Conservation (phyloP, 73 alveolate species). For the Halteria grandinella region DNA sequence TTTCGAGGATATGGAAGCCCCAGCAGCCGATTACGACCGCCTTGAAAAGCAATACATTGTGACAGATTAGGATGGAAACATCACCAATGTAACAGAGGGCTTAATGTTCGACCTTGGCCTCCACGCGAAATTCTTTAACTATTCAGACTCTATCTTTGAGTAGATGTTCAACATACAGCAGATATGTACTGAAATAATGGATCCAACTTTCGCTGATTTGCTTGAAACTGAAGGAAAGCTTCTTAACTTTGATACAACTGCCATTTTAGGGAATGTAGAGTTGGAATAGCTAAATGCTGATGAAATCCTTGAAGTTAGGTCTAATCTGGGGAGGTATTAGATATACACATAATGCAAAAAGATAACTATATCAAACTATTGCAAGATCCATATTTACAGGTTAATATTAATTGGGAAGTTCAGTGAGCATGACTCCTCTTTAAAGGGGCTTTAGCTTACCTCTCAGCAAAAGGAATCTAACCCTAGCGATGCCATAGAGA, state of each 20-base stretch:
- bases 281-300: constrained; percentile 19
- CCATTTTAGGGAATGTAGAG: constrained; percentile 17
- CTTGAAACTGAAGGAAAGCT: constrained; percentile 27
- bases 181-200: constrained; percentile 19
- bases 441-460: background rate
- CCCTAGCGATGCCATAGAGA: too few species aligned
- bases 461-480: background rate
- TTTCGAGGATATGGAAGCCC: constrained; percentile 11
- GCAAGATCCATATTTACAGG: constrained; percentile 8
- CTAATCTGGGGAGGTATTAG: constrained; percentile 44
- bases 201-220: background rate
- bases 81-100: constrained; percentile 40
- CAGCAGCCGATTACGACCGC: constrained; percentile 7
- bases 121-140: constrained; percentile 18
- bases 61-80: constrained; percentile 42
- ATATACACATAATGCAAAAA: constrained; percentile 1
- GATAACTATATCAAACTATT: constrained; percentile 3
- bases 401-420: background rate
- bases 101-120: constrained; percentile 21
- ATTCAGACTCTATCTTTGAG: constrained; percentile 34
- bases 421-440: background rate
- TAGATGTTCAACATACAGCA: constrained; percentile 12
- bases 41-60: constrained; percentile 4
- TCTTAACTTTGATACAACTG: constrained; percentile 1
- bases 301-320: constrained; percentile 19